Base-by-base conservation (phyloP, 495 filamentous ascomycete genomes). In the Hypoxylon fuscum region DNA sequence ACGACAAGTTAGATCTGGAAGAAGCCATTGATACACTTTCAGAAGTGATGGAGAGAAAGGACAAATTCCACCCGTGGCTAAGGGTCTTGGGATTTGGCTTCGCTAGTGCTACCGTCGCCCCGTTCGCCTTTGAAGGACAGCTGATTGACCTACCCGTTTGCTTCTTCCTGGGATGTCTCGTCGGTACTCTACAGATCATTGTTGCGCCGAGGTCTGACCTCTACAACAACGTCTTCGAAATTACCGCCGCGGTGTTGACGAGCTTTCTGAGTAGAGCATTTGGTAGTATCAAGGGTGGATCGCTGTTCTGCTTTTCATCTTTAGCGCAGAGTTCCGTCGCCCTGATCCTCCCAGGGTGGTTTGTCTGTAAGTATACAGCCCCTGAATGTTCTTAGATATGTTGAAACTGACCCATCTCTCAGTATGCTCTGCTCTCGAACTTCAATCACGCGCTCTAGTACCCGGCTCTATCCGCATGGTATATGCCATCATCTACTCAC, bases 391-490 rank as follows among this genome's bases (percentile, higher is more conserved):
- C 14, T 10, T 27, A 23, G 14, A 7, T 0, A 5, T 38, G 5
- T 18, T 0, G 8, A n/a, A 2, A 18, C 72, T 72, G 45, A 73
- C 54, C 4, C 17, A 22, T 18, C 17, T n/a, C 72, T 71, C 67
- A 78, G 79, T 70, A 54, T 81, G 55, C 71, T 96, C 43, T 93
- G 90, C 72, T 42, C 82, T 98, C 23, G 94, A 98, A 72, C 84
- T 98, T 0, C 94, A 97, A 72, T 94, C 90, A 7, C 83, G 85
- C 48, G 88, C 87, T 56, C 88, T 98, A 44, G 88, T 97, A 4
- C 92, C 94, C 14, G 94, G 94, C 1, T 93, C 91, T 5, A 90
- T 97, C 9, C 90, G 94, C 42, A 93, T 97, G 89, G 91, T 98
- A 5, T 97, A 97, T 62, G 92, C 94, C 6, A 89, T 97, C 51